Conservation (phyloP, 441 rosid genomes). For the Melianthus villosus region DNA sequence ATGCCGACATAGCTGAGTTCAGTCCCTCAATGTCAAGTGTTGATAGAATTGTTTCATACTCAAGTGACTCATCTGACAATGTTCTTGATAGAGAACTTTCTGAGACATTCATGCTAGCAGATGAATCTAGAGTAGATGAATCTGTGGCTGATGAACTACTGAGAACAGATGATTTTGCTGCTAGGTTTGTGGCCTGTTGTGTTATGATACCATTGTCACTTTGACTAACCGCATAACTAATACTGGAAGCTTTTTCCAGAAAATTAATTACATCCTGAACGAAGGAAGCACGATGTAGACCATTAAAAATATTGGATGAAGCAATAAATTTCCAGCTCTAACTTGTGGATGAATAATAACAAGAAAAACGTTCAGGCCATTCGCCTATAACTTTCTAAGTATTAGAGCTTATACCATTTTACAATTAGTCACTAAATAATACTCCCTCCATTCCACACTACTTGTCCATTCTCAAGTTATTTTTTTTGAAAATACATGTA, state of each 20-base stretch:
- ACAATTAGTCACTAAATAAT: no score
- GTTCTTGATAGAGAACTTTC: conserved; percentile 57
- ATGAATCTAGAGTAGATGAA: conserved; percentile 41
- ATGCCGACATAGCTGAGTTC: conserved; percentile 33
- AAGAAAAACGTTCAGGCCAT: no score
- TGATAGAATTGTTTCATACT: conserved; percentile 55
- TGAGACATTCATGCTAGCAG: conserved; percentile 28
- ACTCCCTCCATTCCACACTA: no score
- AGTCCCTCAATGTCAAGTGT: conserved; percentile 54
- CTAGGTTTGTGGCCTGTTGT: conserved; percentile 41
- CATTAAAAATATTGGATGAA: no score
- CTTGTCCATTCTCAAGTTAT: no score
- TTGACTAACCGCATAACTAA: conserved; percentile 35
- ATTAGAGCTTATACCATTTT: no score
- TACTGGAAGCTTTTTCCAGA: conserved; percentile 61
- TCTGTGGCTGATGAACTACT: conserved; percentile 40
- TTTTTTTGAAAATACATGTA: no score
- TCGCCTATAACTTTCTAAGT: no score
- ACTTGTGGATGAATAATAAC: no score
- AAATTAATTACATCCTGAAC: conserved; percentile 61
- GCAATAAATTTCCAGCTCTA: no score
- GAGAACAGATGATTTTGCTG: conserved; percentile 41
- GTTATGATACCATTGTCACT: conserved; percentile 40
- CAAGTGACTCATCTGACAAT: conserved; percentile 66
- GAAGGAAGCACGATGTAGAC: background rate